phyloP scores from a whole-genome alignment of 495 filamentous ascomycete species.

The Elasticomyces elasticus region DNA sequence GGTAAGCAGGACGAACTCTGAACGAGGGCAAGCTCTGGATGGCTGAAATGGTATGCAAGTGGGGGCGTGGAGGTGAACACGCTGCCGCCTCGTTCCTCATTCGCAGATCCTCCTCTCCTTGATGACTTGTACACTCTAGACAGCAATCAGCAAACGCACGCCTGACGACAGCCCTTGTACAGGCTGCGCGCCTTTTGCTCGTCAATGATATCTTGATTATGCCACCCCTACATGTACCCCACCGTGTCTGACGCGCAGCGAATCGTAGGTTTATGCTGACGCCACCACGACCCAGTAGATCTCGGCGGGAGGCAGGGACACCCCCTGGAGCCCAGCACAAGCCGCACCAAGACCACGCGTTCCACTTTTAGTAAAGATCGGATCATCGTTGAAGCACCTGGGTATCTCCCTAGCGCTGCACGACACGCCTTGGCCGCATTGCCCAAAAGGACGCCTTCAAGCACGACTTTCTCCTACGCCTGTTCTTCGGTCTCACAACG shows the following conservation, averaged over 20 bases:
- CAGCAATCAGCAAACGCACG: constrained; percentile 2
- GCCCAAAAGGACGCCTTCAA: no score
- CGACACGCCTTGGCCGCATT: background rate
- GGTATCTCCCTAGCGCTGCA: background rate
- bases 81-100: constrained; percentile 9
- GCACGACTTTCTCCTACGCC: no score
- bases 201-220: constrained; percentile 19
- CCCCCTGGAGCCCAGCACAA: background rate
- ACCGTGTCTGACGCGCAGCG: background rate
- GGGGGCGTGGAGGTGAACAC: background rate
- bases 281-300: background rate
- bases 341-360: background rate
- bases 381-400: background rate
- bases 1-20: constrained; percentile 1
- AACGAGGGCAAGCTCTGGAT: background rate
- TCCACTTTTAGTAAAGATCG: background rate
- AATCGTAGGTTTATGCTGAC: constrained; percentile 6
- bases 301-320: background rate
- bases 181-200: background rate
- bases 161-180: constrained; percentile 7
- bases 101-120: constrained; percentile 4
- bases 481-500: no score
- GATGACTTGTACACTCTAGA: constrained; percentile 1
- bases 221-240: constrained; percentile 3
- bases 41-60: background rate